phyloP scores from a whole-genome alignment of 192 early-diverging fungal species.

The Geranomyces michiganensis region DNA sequence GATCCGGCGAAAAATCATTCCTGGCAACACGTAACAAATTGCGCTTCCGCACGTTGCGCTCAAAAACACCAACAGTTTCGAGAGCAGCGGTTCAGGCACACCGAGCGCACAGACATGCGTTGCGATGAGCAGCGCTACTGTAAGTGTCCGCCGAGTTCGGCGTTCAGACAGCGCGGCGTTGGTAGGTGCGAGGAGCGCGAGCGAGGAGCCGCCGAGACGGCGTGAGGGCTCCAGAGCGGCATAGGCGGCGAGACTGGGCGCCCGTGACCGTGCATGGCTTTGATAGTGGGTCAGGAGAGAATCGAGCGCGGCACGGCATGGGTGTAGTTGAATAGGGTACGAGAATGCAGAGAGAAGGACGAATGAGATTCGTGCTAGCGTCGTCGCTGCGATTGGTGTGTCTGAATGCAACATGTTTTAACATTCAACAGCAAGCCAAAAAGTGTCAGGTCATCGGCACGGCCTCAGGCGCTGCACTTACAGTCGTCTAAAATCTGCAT shows the following conservation, averaged over 20 bases:
- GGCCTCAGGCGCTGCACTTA: conserved; percentile 38
- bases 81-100: conserved; percentile 20
- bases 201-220: background rate
- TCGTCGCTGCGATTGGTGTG: conserved; percentile 57
- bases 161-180: background rate
- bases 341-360: conserved; percentile 80
- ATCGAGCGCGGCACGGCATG: conserved; percentile 79
- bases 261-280: background rate
- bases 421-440: background rate
- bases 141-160: background rate
- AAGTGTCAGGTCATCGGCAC: background rate
- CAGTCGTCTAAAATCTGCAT: conserved; percentile 66
- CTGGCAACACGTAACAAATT: conserved; percentile 38
- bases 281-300: conserved; percentile 59
- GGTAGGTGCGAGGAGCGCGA: background rate
- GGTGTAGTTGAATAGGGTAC: conserved; percentile 86
- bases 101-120: conserved; percentile 22
- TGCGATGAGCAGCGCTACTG: conserved; percentile 12
- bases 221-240: conserved; percentile 5
- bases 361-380: conserved; percentile 75
- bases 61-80: conserved; percentile 27
- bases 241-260: background rate
- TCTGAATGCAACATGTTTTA: conserved; percentile 45
- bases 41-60: conserved; percentile 36
- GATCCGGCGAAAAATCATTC: conserved; percentile 22